Percentiles rank a stretch among this genome's conserved stretches.
Conservation (phyloP, 108 stramenopile genomes). For the Cyclostephanos tholiformis region DNA sequence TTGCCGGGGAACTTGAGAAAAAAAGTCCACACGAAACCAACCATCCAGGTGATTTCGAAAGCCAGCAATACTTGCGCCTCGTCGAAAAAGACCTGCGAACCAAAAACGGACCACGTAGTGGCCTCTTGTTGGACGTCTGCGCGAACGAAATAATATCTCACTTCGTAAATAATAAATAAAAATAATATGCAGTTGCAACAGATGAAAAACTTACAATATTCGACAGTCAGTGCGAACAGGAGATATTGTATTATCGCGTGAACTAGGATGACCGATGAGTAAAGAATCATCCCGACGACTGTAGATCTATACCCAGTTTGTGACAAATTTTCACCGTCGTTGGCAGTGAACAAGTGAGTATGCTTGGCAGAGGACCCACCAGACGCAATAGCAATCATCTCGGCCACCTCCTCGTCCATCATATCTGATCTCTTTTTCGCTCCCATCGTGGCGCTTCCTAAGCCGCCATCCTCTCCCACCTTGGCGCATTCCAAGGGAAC, state of each 20-base stretch:
- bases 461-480: no score
- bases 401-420: no score
- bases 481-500: conserved; percentile 15
- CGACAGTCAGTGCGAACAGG: conserved; percentile 43
- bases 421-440: no score
- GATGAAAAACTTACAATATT: conserved; percentile 33
- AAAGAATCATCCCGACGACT: conserved; percentile 50
- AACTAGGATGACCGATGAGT: conserved; percentile 39
- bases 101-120: conserved; percentile 14
- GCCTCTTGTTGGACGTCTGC: conserved; percentile 28
- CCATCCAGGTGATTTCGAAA: conserved; percentile 59
- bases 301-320: conserved; percentile 65
- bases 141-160: background rate
- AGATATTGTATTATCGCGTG: conserved; percentile 34
- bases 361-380: no score
- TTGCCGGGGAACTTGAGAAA: conserved; percentile 44
- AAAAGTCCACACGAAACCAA: conserved; percentile 55
- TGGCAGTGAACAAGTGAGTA: no score
- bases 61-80: conserved; percentile 62
- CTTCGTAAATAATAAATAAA: background rate
- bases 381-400: no score
- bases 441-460: no score
- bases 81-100: conserved; percentile 21
- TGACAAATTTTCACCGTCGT: conserved; percentile 16
- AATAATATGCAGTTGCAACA: background rate